Evolutionary conservation across 1,284 basidiomycete genomes (phyloP), one percentile per base, ranked within the genome.

Genomic region (Heterobasidion parviporum): DNA sequence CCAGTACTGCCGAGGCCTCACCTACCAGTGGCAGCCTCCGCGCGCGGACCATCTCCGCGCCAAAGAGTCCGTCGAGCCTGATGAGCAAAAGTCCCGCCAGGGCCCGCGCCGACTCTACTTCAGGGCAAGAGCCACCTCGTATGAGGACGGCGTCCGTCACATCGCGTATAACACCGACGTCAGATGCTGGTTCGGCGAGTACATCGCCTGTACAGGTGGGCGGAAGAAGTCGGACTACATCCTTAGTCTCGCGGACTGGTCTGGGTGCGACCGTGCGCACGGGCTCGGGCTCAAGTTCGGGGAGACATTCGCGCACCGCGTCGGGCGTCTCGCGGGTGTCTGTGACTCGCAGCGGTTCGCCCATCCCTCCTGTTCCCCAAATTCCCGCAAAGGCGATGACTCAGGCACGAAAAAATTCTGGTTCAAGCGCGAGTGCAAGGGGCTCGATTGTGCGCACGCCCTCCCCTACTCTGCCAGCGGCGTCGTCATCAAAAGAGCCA

Each of bases 401-500:
- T 61, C 61, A 43, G 20, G 52, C 68, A 50, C 38, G 50, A 16
- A 41, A n/a, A 6, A 8, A 15, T 44, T 44, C 14, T 14, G 16
- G 12, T 5, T 48, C 9, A 16, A 20, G 46, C 26, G 15, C 16
- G 46, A 48, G 46, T 16, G 46, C 46, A 16, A 48, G 26, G 46
- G 18, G 10, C n/a, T 16, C 46, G 26, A 7, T 32, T 6, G 43
- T 67, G 62, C 72, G 71, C 55, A 79, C 79, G 2, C 75, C 80
- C 10, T 84, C 82, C 41, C 82, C 83, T 2, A 78, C 79, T 34
- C 65, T 83, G 20, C 78, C 77, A 0, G 69, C 50, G 53, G 36
- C 51, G 1, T 57, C 60, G 14, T 54, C 45, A 6, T 46, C 61
- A 3, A 53, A 54, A 35, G 60, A 62, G 34, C 52, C 60, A 8